A percentile compares a stretch with the other conserved stretches of the same genome.
Evolutionary conservation across 2,329 filamentous ascomycete genomes (phyloP).

Genomic region (Botrytis tulipae): DNA sequence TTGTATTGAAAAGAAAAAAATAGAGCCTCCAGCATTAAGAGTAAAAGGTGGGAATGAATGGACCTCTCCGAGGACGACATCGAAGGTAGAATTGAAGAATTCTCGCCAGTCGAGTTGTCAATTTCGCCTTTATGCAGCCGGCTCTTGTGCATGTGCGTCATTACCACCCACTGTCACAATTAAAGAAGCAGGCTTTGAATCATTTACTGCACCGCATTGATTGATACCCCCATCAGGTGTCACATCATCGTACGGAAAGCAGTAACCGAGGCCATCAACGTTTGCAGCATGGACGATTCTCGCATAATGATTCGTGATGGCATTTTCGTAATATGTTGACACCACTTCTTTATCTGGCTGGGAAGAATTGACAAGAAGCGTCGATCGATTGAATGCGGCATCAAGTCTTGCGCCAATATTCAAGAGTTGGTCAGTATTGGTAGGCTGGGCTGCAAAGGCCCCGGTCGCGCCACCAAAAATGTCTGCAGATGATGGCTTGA

Average conservation of each 20-base stretch:
- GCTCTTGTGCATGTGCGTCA: slow-evolving; percentile 24
- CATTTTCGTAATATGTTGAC: slow-evolving; percentile 50
- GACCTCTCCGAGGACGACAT: not conserved
- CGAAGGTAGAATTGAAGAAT: not conserved
- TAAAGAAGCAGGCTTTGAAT: slow-evolving; percentile 20
- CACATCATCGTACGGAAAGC: slow-evolving; percentile 72
- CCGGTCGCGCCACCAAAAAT: slow-evolving; percentile 65
- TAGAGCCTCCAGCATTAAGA: slow-evolving; percentile 18
- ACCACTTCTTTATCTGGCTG: slow-evolving; percentile 54
- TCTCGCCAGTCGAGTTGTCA: not conserved
- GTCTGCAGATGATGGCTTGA: slow-evolving; percentile 56
- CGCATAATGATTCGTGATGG: slow-evolving; percentile 64
- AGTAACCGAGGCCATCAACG: slow-evolving; percentile 61
- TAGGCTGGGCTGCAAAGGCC: slow-evolving; percentile 47
- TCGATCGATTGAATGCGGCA: slow-evolving; percentile 73
- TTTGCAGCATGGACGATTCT: slow-evolving; percentile 62
- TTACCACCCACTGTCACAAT: slow-evolving; percentile 30
- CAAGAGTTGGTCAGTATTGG: slow-evolving; percentile 43
- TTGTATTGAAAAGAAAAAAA: slow-evolving; percentile 14
- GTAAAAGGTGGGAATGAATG: slow-evolving; percentile 22
- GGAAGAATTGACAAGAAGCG: slow-evolving; percentile 53
- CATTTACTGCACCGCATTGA: slow-evolving; percentile 62
- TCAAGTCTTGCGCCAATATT: slow-evolving; percentile 71
- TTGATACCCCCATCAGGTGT: slow-evolving; percentile 52
- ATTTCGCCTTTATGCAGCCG: not conserved